A percentile compares a stretch with the other conserved stretches of the same genome.
Evolutionary conservation across 2,329 filamentous ascomycete genomes (phyloP).

Genomic region (Kalaharituber pfeilii): DNA sequence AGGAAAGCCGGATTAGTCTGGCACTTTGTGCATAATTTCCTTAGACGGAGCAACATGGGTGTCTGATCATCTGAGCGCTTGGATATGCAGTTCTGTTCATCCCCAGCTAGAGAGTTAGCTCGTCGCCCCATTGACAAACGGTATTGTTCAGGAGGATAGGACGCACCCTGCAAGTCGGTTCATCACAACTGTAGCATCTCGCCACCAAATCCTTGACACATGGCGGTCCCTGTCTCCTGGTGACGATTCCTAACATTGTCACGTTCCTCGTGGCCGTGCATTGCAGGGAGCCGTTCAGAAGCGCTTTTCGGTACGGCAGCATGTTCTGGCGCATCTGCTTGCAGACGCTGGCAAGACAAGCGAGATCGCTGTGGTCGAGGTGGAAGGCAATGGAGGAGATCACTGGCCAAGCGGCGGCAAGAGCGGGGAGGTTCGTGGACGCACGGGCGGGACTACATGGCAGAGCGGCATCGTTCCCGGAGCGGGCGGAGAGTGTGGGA

Average conservation of each 20-base stretch:
- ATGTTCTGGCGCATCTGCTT: conserved; percentile 11
- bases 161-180: conserved; percentile 12
- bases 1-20: not conserved
- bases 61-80: not conserved
- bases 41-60: not conserved
- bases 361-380: conserved; percentile 16
- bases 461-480: conserved; percentile 10
- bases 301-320: conserved; percentile 6
- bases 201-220: conserved; percentile 15
- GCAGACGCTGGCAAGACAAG: conserved; percentile 10
- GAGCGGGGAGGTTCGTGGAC: conserved; percentile 7
- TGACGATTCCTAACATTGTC: too few species aligned
- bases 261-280: conserved; percentile 1
- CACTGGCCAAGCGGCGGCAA: conserved; percentile 14
- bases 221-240: conserved; percentile 4
- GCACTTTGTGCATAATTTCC: not conserved
- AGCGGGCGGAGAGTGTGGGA: not conserved
- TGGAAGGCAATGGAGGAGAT: conserved; percentile 7
- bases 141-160: not conserved
- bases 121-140: not conserved
- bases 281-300: conserved; percentile 6
- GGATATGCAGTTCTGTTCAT: not conserved
- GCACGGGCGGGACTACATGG: conserved; percentile 3
- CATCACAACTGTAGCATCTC: conserved; percentile 5
- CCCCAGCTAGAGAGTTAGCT: not conserved